These are phyloP conservation scores for Claviceps purpurea DNA, from an alignment of 2,329 filamentous ascomycete genomes.

Conservation along the genomic window DNA sequence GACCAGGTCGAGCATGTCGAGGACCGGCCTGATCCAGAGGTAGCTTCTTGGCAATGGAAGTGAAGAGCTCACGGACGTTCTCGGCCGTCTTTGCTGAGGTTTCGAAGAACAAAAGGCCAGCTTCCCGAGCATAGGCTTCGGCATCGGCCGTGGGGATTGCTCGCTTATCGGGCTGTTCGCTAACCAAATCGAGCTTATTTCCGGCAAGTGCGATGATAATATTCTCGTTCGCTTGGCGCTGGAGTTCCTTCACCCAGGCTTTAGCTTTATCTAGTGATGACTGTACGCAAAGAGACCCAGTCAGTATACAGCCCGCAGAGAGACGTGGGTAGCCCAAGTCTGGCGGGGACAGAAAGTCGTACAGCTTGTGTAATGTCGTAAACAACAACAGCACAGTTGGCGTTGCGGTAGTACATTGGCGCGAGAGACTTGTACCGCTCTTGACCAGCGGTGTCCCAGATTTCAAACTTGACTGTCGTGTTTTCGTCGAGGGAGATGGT, in stretches of 20 bases:
- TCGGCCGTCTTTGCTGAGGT: constrained; percentile 95
- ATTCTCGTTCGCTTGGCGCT: constrained; percentile 98
- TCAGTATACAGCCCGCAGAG: neutral
- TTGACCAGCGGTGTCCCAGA: constrained; percentile 97
- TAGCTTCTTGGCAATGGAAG: constrained; percentile 93
- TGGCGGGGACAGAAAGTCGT: constrained; percentile 23
- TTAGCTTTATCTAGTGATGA: constrained; percentile 97
- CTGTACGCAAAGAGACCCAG: constrained; percentile 31
- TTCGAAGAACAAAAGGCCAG: constrained; percentile 92
- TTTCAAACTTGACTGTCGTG: constrained; percentile 99
- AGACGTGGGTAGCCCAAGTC: neutral
- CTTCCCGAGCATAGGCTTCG: constrained; percentile 88
- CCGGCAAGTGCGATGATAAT: constrained; percentile 97
- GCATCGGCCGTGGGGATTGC: constrained; percentile 81
- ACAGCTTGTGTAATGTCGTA: constrained; percentile 99
- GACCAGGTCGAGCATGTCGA: constrained; percentile 59
- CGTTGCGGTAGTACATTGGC: constrained; percentile 99
- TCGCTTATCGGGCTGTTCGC: constrained; percentile 88
- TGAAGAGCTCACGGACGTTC: constrained; percentile 93
- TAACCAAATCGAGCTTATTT: constrained; percentile 95
- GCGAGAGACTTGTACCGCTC: constrained; percentile 98
- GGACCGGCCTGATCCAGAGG: constrained; percentile 94
- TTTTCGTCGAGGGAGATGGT: constrained; percentile 96
- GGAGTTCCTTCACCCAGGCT: constrained; percentile 97
- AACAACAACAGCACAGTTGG: constrained; percentile 97